Evolutionary conservation across 768 basidiomycete genomes (phyloP), one percentile per base, ranked within the genome.

Genomic region (Crassisporium funariophilum): DNA sequence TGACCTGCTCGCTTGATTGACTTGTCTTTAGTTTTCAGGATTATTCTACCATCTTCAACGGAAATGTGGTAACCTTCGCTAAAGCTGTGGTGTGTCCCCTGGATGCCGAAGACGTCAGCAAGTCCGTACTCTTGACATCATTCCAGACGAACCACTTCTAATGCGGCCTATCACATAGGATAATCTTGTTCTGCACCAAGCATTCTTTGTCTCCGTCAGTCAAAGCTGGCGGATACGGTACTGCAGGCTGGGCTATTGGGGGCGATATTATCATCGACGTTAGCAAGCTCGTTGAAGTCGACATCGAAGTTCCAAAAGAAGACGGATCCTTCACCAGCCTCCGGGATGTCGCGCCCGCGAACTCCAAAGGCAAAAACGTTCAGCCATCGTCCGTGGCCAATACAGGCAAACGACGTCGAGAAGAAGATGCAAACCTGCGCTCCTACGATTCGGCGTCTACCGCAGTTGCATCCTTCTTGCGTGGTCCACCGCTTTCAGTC

Each of bases 171-270:
- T 23, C 37, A 9, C 24, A 20, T 45, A 91, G 89, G 57, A 73
- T 82, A 46, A 65, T 95, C 47, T 54, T 77, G 10, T 93, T 95
- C 65, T 94, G 91, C 60, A 67, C 62, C n/a, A 79, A 81, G 44
- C 75, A 92, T 58, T 67, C 68, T 0, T 69, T 95, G 2, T 82
- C 86, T 8, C 79, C 87, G 4, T 92, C 90, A 7, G 78, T 93
- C 56, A 93, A 91, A 62, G 88, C 90, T 1, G 94, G 94, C 19
- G 94, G 94, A 0, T 94, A 88, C 60, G 94, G 92, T 5, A 94
- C 89, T 1, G 90, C 86, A 8, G 93, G 91, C 1, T 92, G 91
- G 88, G 82, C 90, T 37, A 80, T 95, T 44, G 83, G 83, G 12
- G 94, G 94, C 27, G 86, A 95, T 57, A 73, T 95, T 46, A 83